Percentiles rank a stretch among this genome's conserved stretches.
Evolutionary conservation across 768 basidiomycete species (phyloP).

Genomic region (Panus rudis): DNA sequence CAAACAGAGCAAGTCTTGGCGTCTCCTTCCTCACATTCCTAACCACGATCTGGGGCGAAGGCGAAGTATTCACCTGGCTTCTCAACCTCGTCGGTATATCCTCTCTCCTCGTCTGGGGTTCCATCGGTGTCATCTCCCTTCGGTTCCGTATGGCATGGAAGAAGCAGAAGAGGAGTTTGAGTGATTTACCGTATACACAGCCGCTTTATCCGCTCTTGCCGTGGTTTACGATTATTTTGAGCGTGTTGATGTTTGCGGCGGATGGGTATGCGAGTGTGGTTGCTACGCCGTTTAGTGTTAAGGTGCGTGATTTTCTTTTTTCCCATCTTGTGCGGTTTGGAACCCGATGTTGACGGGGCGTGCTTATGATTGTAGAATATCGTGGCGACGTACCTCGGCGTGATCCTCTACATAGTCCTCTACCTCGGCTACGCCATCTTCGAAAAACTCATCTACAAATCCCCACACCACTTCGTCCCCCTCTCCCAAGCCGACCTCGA

Average conservation of each 20-base stretch:
- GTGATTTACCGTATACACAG: slow-evolving; percentile 53
- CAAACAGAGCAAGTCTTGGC: slow-evolving; percentile 38
- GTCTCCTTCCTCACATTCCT: slow-evolving; percentile 46
- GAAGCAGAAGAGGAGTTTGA: slow-evolving; percentile 41
- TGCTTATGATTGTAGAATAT: slow-evolving; percentile 42
- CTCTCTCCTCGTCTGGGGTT: slow-evolving; percentile 60
- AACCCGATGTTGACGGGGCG: neutral
- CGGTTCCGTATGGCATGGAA: slow-evolving; percentile 59
- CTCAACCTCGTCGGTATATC: slow-evolving; percentile 61
- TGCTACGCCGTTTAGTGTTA: slow-evolving; percentile 35
- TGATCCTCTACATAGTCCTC: slow-evolving; percentile 38
- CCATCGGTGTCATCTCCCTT: slow-evolving; percentile 46
- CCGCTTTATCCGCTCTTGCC: slow-evolving; percentile 50
- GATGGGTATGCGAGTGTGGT: slow-evolving; percentile 46
- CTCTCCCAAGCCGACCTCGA: slow-evolving; percentile 39
- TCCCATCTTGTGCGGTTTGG: slow-evolving; percentile 1
- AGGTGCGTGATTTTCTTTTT: slow-evolving; percentile 25
- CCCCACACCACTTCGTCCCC: slow-evolving; percentile 33
- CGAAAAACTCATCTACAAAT: slow-evolving; percentile 27
- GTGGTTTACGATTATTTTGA: slow-evolving; percentile 41
- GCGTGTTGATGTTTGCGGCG: slow-evolving; percentile 45
- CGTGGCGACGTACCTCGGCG: slow-evolving; percentile 48
- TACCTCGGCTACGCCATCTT: slow-evolving; percentile 38
- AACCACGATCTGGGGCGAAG: slow-evolving; percentile 52
- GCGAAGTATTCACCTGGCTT: slow-evolving; percentile 51